Evolutionary conservation across 1,139 yeast genomes (phyloP), one percentile per base, ranked within the genome.

Genomic region (Cylindricascospora bacillispora): DNA sequence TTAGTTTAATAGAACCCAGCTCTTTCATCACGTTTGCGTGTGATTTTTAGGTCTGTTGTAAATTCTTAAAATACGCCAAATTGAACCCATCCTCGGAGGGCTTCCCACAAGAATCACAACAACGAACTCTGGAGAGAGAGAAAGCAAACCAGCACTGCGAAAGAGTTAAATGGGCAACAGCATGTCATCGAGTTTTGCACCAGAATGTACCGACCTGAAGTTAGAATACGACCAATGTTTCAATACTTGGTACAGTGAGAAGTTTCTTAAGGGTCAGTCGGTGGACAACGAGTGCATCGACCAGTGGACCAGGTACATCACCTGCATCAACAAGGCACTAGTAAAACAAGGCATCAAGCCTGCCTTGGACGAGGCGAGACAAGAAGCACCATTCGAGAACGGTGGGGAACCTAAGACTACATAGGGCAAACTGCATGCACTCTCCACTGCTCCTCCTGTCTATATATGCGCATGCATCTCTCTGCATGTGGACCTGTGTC

Each of bases 161-260:
- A 18, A 10, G 13, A 15, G n/a, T n/a, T 18, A 24, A 21, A 78
- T 79, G 89, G 89, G 89, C 34, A 77, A 75, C 58, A 62, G 65
- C 36, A 79, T 86, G 93, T 85, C 95, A 15, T 77, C 53, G 9
- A 83, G 95, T 37, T 81, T 89, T 64, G 97, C 97, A 25, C 95
- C 95, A 14, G 97, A 89, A 59, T 89, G 98, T 57, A 83, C 93
- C 14, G 80, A 75, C 24, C 70, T 79, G 39, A 89, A 89, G 56
- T 72, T 72, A 43, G 70, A 73, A 45, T 89, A 89, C 52, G 97
- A 89, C 51, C 79, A 77, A 49, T 89, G 98, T 55, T 89, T 89
- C 62, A 85, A 83, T 57, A 69, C 69, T 43, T 89, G 97, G 97
- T 89, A 89, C 54, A 75, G 92, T n/a, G 95, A 86, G 46, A 60